Conservation (phyloP, 495 filamentous ascomycete genomes). For the Penicillium parvum region DNA sequence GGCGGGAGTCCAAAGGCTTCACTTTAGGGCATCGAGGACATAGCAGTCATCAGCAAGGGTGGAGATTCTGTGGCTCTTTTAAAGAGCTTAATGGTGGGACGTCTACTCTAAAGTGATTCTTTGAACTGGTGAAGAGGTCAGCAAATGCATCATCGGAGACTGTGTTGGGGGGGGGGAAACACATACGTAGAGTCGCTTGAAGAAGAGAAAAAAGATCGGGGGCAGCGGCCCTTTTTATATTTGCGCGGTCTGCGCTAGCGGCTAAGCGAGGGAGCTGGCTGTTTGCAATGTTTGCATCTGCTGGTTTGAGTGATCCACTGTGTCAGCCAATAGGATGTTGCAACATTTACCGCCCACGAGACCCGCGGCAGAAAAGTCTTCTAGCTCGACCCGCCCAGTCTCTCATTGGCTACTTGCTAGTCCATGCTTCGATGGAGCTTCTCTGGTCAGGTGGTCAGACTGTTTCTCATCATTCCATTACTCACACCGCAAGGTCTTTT, state of each 20-base stretch:
- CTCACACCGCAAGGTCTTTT: conserved; percentile 1
- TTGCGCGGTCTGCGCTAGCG: conserved; percentile 19
- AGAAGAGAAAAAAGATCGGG: conserved; percentile 30
- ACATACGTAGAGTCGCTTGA: conserved; percentile 65
- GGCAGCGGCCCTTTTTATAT: conserved; percentile 23
- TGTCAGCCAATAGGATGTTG: not conserved
- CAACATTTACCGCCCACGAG: not conserved
- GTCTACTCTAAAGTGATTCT: conserved; percentile 92
- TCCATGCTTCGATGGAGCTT: too few relatives aligned
- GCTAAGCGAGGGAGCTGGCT: conserved; percentile 25
- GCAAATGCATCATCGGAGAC: conserved; percentile 10
- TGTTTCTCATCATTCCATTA: not conserved
- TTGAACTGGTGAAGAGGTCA: conserved; percentile 53
- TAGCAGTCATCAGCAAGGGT: conserved; percentile 69
- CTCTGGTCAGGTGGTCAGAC: too few relatives aligned
- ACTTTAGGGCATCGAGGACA: conserved; percentile 69
- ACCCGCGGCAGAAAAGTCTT: conserved; percentile 9
- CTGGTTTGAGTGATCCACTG: not conserved
- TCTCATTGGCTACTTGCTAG: not conserved
- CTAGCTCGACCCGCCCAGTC: not conserved
- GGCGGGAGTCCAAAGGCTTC: conserved; percentile 59
- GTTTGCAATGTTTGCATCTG: conserved; percentile 26
- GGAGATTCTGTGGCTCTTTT: conserved; percentile 72
- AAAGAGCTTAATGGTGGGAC: conserved; percentile 72
- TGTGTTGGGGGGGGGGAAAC: conserved; percentile 28